phyloP scores from a whole-genome alignment of 2,329 filamentous ascomycete genomes.

The Botrytis byssoidea region DNA sequence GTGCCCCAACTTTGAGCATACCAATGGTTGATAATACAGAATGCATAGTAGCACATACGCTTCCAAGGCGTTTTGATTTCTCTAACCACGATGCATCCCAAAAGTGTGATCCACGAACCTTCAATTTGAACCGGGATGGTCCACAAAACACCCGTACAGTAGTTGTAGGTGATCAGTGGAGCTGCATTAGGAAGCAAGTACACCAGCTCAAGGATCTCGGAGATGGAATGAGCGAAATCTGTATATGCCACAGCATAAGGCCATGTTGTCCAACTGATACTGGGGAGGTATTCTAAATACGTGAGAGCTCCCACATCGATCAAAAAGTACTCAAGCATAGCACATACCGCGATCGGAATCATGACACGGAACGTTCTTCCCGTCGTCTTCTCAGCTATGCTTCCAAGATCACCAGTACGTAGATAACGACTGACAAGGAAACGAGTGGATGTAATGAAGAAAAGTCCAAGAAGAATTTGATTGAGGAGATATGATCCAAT shows the following conservation, averaged over 20 bases:
- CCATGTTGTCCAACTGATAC: constrained; percentile 49
- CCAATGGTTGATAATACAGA: constrained; percentile 47
- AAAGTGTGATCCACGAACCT: constrained; percentile 45
- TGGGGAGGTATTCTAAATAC: constrained; percentile 46
- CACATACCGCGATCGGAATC: constrained; percentile 46
- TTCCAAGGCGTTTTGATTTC: constrained; percentile 49
- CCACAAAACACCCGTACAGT: constrained; percentile 51
- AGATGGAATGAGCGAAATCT: constrained; percentile 46
- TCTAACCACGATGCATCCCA: constrained; percentile 45
- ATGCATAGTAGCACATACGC: constrained; percentile 45
- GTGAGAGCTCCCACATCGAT: constrained; percentile 45
- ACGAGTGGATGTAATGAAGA: constrained; percentile 49
- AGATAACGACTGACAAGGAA: constrained; percentile 47
- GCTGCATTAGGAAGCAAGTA: constrained; percentile 49
- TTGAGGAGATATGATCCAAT: constrained; percentile 47
- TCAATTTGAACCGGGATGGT: constrained; percentile 50
- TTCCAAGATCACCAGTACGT: constrained; percentile 43
- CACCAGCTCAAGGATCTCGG: constrained; percentile 45
- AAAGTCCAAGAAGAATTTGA: constrained; percentile 49
- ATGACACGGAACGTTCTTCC: constrained; percentile 47
- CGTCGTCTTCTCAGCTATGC: constrained; percentile 46
- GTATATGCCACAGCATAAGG: constrained; percentile 44
- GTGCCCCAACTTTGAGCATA: constrained; percentile 48
- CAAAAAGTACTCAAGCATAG: constrained; percentile 47
- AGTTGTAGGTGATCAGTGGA: constrained; percentile 48